Evolutionary conservation across 2,329 filamentous ascomycete genomes (phyloP).

Genomic region (Graphiopsis chlorocephala): DNA sequence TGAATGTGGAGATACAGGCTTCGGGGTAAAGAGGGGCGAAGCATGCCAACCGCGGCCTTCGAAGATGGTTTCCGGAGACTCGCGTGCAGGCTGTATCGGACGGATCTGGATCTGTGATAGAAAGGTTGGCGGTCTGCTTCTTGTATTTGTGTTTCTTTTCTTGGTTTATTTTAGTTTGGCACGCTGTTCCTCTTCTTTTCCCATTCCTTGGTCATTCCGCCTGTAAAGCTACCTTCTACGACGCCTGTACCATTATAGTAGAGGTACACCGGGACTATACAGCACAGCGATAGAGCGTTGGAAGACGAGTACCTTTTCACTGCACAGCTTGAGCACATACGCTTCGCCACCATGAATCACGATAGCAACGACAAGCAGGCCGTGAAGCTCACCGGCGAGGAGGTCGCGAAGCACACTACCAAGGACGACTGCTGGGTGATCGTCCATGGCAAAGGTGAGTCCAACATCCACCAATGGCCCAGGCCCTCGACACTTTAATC

Average conservation of each 20-base stretch:
- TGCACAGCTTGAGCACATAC: neutral
- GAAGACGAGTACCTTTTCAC: neutral
- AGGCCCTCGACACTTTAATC: neutral
- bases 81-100: neutral
- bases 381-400: constrained; percentile 48
- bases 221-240: neutral
- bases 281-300: neutral
- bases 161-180: neutral
- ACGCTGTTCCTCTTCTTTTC: neutral
- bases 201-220: neutral
- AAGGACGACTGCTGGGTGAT: constrained; percentile 89
- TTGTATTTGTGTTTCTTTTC: neutral
- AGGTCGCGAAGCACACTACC: constrained; percentile 72
- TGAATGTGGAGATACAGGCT: neutral
- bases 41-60: neutral
- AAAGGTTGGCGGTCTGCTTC: neutral
- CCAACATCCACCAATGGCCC: neutral
- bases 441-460: constrained; percentile 65
- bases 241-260: neutral
- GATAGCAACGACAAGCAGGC: constrained; percentile 41
- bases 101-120: neutral
- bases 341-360: constrained; percentile 41
- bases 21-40: constrained; percentile 10
- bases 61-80: neutral
- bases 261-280: neutral